Conservation (phyloP, 495 filamentous ascomycete genomes). For the Podospora pseudoanserina region DNA sequence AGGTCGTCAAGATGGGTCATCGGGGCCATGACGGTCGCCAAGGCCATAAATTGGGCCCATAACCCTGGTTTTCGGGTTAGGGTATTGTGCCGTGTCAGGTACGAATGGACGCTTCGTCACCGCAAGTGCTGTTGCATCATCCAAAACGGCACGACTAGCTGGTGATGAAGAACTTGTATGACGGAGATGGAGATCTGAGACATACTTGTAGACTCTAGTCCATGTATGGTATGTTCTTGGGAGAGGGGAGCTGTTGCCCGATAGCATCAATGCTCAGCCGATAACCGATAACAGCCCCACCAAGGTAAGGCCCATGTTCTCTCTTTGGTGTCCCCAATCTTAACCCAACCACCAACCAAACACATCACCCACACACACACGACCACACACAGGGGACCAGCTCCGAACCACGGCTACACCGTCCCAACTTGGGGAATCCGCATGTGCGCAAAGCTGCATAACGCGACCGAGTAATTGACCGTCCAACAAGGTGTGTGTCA, state of each 20-base stretch:
- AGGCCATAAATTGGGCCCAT: not conserved
- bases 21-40: not conserved
- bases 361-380: not conserved
- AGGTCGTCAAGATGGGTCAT: not conserved
- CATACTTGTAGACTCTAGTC: not conserved
- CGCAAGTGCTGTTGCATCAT: conserved; percentile 2
- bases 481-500: not conserved
- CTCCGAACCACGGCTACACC: conserved; percentile 1
- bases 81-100: not conserved
- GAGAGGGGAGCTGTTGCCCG: not conserved
- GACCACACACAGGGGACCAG: not conserved
- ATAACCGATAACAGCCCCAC: conserved; percentile 7
- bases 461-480: not conserved
- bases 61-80: not conserved
- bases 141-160: not conserved
- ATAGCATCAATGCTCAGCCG: not conserved
- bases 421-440: not conserved
- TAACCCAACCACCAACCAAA: conserved; percentile 21
- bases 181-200: conserved; percentile 1
- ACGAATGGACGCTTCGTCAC: not conserved
- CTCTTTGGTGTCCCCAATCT: conserved; percentile 11
- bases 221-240: not conserved
- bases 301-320: not conserved
- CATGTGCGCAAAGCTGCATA: not conserved
- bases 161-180: not conserved